A percentile compares a stretch with the other conserved stretches of the same genome.
These are phyloP conservation scores for Leccinum truebloodii DNA, from an alignment of 768 basidiomycete genomes.

Conservation along the genomic window DNA sequence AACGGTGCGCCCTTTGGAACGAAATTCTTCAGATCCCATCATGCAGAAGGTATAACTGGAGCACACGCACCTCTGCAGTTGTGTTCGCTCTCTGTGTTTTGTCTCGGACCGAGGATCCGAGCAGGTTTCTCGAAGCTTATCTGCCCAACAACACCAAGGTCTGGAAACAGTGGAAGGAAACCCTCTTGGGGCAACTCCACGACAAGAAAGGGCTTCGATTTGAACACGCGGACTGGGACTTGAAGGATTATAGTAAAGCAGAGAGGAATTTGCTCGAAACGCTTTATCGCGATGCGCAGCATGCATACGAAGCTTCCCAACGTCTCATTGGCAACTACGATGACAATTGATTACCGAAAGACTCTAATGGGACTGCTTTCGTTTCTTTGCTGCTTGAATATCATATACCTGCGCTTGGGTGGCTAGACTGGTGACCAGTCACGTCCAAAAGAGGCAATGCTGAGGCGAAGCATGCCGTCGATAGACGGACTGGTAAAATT, in stretches of 20 bases:
- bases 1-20: neutral
- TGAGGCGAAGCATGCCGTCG: too few species aligned
- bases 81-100: constrained; percentile 9
- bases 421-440: too few species aligned
- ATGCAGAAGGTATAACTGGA: neutral
- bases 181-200: neutral
- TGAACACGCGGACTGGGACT: constrained; percentile 1
- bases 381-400: too few species aligned
- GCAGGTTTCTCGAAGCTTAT: constrained; percentile 6
- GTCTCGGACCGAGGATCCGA: constrained; percentile 5
- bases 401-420: too few species aligned
- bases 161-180: constrained; percentile 7
- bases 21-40: neutral
- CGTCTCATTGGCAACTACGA: neutral
- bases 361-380: neutral
- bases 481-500: too few species aligned
- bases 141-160: constrained; percentile 8
- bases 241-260: neutral
- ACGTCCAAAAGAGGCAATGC: too few species aligned
- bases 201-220: neutral
- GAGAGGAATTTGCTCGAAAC: constrained; percentile 2
- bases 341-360: neutral
- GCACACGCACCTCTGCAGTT: constrained; percentile 9
- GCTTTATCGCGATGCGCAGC: constrained; percentile 4
- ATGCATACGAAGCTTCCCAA: neutral